Base-by-base conservation (phyloP, 1,139 yeast genomes). In the Zygoascus hellenicus region DNA sequence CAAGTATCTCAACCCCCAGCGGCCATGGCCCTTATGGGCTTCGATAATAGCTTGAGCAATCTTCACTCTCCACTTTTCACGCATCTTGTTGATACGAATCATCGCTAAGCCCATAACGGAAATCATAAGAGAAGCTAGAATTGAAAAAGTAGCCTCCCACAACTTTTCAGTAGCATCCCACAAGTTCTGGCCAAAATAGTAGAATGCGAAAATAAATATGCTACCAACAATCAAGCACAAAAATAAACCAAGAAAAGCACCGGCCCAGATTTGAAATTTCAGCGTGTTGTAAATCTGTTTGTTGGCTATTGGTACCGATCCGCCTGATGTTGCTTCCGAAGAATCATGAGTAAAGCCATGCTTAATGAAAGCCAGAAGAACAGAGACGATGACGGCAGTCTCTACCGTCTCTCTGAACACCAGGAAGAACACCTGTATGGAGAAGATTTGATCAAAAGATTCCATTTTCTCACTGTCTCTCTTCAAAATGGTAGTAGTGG, bases 141-240 rank as follows among this genome's bases (percentile, higher is more conserved):
- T 72, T 57, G 94, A 86, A 64, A 89, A 89, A 9, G 82, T 68
- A 42, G 96, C 96, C 69, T 89, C 97, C 97, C 97, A 89, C 42
- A 88, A 65, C 58, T 94, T 77, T 64, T 89, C 97, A 1, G 96
- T 79, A 48, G 75, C 71, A 19, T 90, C 80, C 83, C 95, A 87
- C 51, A 85, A 76, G 67, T 89, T 92, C 51, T 78, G 79, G 34
- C 94, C 90, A 47, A 86, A 70, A 45, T 83, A 67, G 63, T 87
- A 87, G 70, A 89, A 89, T 35, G 84, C 78, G 51, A 78, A 74
- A 44, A 89, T 79, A 65, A 89, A 85, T 22, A 81, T 74, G 34
- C 81, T 78, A 43, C 97, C 97, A 41, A 89, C 77, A 7, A 80
- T 62, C 37, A 86, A 60, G 69, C 97, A 89, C n/a, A 87, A 72